A percentile compares a stretch with the other conserved stretches of the same genome.
These are phyloP conservation scores for Fusarium mexicanum DNA, from an alignment of 2,329 filamentous ascomycete species.

Conservation along the genomic window DNA sequence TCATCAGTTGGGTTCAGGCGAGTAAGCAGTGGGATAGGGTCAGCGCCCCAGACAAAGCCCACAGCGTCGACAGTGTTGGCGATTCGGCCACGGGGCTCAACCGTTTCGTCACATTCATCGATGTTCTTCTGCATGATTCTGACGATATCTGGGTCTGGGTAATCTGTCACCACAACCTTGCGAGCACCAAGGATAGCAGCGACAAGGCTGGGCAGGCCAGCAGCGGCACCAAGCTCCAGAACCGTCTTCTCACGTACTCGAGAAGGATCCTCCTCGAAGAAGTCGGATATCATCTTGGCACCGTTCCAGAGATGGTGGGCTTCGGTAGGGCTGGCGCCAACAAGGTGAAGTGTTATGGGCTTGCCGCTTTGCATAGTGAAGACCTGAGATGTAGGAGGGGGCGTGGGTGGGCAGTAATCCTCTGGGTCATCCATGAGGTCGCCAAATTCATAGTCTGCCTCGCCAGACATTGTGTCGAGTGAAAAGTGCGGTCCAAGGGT, in stretches of 20 bases:
- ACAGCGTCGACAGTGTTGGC: conserved; percentile 61
- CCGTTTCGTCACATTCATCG: conserved; percentile 58
- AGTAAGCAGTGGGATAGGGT: conserved; percentile 66
- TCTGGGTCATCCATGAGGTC: conserved; percentile 82
- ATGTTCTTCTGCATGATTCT: conserved; percentile 83
- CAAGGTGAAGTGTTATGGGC: conserved; percentile 76
- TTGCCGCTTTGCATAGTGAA: conserved; percentile 75
- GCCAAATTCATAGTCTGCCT: conserved; percentile 51
- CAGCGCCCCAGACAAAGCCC: conserved; percentile 86
- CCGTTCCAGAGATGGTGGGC: conserved; percentile 94
- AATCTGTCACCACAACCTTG: conserved; percentile 84
- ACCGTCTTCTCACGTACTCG: conserved; percentile 76
- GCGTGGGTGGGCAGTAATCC: conserved; percentile 81
- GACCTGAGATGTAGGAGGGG: conserved; percentile 76
- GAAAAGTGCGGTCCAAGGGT: background rate
- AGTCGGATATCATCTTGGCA: conserved; percentile 78
- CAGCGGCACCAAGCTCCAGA: conserved; percentile 89
- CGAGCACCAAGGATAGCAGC: conserved; percentile 77
- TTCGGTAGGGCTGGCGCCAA: conserved; percentile 89
- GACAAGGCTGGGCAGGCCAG: conserved; percentile 83
- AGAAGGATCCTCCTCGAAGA: conserved; percentile 75
- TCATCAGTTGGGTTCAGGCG: conserved; percentile 57
- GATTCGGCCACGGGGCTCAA: conserved; percentile 45
- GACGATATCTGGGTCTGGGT: conserved; percentile 85
- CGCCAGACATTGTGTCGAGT: conserved; percentile 45